Evolutionary conservation across 805 yeast species (phyloP).

Genomic region (Saturnispora kantuleensis): DNA sequence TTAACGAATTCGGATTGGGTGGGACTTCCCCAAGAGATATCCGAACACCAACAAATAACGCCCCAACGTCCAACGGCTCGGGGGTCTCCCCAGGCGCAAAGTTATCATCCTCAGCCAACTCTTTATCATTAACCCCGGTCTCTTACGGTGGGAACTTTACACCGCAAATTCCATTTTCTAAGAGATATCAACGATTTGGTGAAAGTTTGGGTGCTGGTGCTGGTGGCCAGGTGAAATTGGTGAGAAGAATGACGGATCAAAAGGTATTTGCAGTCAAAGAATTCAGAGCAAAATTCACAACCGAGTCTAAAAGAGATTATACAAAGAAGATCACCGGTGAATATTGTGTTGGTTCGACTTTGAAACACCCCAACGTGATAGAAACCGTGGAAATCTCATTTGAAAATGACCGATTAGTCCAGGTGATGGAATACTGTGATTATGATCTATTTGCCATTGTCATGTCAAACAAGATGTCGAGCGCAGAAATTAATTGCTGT

Average conservation of each 20-base stretch:
- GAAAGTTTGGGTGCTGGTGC: slow-evolving; percentile 91
- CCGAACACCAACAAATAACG: slow-evolving; percentile 7
- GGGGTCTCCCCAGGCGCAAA: slow-evolving; percentile 8
- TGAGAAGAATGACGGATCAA: slow-evolving; percentile 54
- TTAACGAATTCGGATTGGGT: slow-evolving; percentile 3
- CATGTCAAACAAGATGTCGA: slow-evolving; percentile 82
- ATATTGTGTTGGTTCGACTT: slow-evolving; percentile 85
- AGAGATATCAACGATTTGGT: slow-evolving; percentile 72
- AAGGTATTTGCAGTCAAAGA: slow-evolving; percentile 87
- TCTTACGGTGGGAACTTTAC: slow-evolving; percentile 31
- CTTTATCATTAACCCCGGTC: slow-evolving; percentile 11
- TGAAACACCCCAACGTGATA: slow-evolving; percentile 82
- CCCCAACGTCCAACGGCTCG: slow-evolving; percentile 9
- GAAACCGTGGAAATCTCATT: slow-evolving; percentile 87
- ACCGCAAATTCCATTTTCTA: slow-evolving; percentile 53
- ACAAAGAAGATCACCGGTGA: slow-evolving; percentile 90
- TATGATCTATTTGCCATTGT: slow-evolving; percentile 89
- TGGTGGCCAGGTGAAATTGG: slow-evolving; percentile 80
- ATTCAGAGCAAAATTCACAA: slow-evolving; percentile 64
- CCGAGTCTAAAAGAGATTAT: slow-evolving; percentile 75
- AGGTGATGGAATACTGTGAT: slow-evolving; percentile 93
- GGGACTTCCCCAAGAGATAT: slow-evolving; percentile 10
- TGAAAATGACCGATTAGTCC: slow-evolving; percentile 72
- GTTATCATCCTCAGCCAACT: slow-evolving; percentile 11
- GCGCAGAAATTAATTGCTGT: slow-evolving; percentile 76